Base-by-base conservation (phyloP, 2,329 filamentous ascomycete species). In the Colletotrichum destructivum region DNA sequence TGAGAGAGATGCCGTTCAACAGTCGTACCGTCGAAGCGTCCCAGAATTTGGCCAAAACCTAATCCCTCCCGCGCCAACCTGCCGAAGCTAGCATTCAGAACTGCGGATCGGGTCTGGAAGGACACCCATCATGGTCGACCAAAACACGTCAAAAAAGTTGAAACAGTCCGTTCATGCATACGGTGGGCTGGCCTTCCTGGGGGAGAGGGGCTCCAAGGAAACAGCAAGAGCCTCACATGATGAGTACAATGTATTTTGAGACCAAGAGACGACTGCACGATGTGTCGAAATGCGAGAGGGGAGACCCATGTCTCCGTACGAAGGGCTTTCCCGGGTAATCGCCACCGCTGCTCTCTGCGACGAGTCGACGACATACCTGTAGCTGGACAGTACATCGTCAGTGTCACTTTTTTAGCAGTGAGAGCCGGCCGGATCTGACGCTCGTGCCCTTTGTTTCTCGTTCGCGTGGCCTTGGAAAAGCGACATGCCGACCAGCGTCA, bases 131-230 rank as follows among this genome's bases (percentile, higher is more conserved):
- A 23, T 55, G 51, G 57, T 52, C 49, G 54, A 68, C 51, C 63
- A 68, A 62, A 54, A 44, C 69, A 57, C 52, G 51, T 62, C 57
- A 59, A 68, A 46, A 52, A 38, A 52, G 55, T 61, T 69, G 60
- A 69, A 60, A 69, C 66, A 65, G 49, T 16, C 38, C 26, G 52
- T 61, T 70, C 66, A 72, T 69, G 69, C 65, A 49, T 15, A 46
- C 26, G 49, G 42, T 35, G 18, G 40, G 60, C 42, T 21, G 21
- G 13, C 38, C 52, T 44, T 44, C 46, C 46, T 6, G 54, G 46
- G 16, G 31, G 8, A 8, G 8, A 8, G 31, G 31, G 31, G 31
- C 31, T 8, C 21, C 11, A 42, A 26, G 35, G 51, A 68, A 51
- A 62, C 51, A 51, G 31, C 16, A n/a, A 42, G 35, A 62, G 63